These are phyloP conservation scores for Kwoniella mangroviensis DNA, from an alignment of 768 basidiomycete genomes.

Conservation along the genomic window DNA sequence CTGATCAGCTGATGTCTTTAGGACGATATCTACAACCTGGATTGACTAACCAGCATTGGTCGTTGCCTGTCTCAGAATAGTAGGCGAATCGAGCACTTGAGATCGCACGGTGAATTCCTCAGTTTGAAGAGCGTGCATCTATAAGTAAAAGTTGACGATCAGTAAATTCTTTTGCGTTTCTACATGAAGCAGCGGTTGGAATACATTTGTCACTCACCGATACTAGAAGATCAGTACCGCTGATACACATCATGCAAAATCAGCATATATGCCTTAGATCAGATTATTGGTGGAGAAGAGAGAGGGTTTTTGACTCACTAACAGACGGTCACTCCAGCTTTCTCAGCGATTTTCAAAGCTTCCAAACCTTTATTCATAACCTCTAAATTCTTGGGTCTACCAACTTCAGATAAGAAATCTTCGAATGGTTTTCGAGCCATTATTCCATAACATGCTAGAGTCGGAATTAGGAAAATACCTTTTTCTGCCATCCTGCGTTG, in stretches of 20 bases:
- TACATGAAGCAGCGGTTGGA: too few species aligned
- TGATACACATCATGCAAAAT: background rate
- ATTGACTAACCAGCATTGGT: constrained; percentile 55
- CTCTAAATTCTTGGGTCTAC: constrained; percentile 59
- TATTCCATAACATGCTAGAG: constrained; percentile 61
- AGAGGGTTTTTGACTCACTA: constrained; percentile 21
- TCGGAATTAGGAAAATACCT: constrained; percentile 61
- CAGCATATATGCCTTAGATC: background rate
- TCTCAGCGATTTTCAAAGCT: constrained; percentile 60
- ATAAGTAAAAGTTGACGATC: background rate
- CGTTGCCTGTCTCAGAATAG: constrained; percentile 61
- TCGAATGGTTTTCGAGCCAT: constrained; percentile 62
- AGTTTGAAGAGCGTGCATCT: constrained; percentile 69
- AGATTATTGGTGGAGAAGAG: too few species aligned
- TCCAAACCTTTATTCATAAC: constrained; percentile 61
- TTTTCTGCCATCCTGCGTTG: constrained; percentile 59
- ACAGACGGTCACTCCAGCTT: constrained; percentile 60
- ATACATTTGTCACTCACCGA: constrained; percentile 42
- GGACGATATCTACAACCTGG: background rate
- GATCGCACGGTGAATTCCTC: constrained; percentile 63
- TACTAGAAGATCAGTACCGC: constrained; percentile 59
- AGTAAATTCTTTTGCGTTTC: background rate
- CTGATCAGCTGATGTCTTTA: background rate
- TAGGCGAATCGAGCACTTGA: constrained; percentile 55
- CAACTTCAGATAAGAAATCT: constrained; percentile 58